Evolutionary conservation across 177 flowering plant species (phyloP).

Genomic region (Vitis hybrid): DNA sequence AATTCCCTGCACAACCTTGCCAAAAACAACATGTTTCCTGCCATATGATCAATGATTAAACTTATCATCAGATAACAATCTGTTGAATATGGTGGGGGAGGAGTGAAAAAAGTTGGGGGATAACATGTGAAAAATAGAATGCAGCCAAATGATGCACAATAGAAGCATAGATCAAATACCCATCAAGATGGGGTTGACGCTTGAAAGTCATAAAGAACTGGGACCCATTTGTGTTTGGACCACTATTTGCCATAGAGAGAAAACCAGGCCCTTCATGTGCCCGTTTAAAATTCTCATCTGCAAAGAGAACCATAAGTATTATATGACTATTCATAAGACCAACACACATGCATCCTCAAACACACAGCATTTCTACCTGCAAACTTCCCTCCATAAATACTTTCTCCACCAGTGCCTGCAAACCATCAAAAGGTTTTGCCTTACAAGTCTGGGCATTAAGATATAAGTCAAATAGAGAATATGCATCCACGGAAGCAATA

Average conservation of each 20-base stretch:
- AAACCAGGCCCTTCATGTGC: slow-evolving; percentile 78
- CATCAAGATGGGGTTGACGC: slow-evolving; percentile 82
- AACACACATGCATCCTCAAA: background rate
- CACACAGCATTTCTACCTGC: slow-evolving; percentile 51
- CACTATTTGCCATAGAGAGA: slow-evolving; percentile 96
- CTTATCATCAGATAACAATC: background rate
- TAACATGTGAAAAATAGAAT: background rate
- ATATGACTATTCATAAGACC: background rate
- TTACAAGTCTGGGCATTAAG: slow-evolving; percentile 35
- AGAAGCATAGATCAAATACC: slow-evolving; percentile 42
- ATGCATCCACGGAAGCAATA: slow-evolving; percentile 18
- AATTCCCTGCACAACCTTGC: slow-evolving; percentile 83
- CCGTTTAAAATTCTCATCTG: slow-evolving; percentile 91
- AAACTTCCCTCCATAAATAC: slow-evolving; percentile 95
- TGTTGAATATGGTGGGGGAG: background rate
- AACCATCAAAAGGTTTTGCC: slow-evolving; percentile 45
- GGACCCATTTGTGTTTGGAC: slow-evolving; percentile 90
- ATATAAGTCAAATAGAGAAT: slow-evolving; percentile 25
- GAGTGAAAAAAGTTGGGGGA: too few species aligned
- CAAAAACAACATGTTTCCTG: slow-evolving; percentile 98
- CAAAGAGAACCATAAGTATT: slow-evolving; percentile 10
- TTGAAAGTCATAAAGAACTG: slow-evolving; percentile 93
- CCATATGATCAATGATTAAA: slow-evolving; percentile 10
- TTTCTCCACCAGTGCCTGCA: slow-evolving; percentile 99
- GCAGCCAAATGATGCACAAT: background rate